A percentile compares a stretch with the other conserved stretches of the same genome.
These are phyloP conservation scores for Ustilago bromivora DNA, from an alignment of 1,284 basidiomycete species.

Conservation along the genomic window DNA sequence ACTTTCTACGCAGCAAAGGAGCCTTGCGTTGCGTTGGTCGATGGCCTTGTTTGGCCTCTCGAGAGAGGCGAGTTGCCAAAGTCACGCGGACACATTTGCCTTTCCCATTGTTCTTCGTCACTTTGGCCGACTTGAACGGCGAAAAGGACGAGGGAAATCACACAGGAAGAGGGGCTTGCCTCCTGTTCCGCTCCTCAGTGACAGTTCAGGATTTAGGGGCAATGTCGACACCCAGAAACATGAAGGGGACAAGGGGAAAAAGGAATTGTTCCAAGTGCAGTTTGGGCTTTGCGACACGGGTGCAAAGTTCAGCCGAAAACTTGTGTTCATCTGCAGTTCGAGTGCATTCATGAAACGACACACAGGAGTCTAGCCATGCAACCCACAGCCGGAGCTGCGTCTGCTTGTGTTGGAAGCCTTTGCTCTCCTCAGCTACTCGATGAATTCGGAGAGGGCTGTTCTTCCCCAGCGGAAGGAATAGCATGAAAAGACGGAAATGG, in stretches of 20 bases:
- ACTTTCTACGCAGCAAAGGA: background rate
- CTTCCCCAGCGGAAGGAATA: background rate
- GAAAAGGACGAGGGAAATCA: slow-evolving; percentile 7
- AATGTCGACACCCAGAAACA: slow-evolving; percentile 5
- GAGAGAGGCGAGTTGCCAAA: background rate
- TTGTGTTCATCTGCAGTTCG: slow-evolving; percentile 5
- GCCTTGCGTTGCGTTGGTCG: too few species aligned
- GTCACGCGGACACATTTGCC: background rate
- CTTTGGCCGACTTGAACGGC: background rate
- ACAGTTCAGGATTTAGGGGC: background rate
- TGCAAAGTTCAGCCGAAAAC: slow-evolving; percentile 24
- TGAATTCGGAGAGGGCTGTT: background rate
- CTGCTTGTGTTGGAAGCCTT: background rate
- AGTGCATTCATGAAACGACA: slow-evolving; percentile 5
- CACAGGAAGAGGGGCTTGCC: background rate
- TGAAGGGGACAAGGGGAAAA: background rate
- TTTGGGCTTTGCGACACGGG: slow-evolving; percentile 1
- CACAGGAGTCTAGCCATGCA: background rate
- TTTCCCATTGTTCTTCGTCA: background rate
- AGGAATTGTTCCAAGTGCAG: background rate
- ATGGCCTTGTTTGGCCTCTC: background rate
- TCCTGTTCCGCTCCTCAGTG: slow-evolving; percentile 2
- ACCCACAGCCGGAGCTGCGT: background rate
- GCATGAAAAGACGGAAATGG: background rate
- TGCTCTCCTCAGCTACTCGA: background rate